Evolutionary conservation across 257 asterid species (phyloP).

Genomic region (Fraxinus quadrangulata): DNA sequence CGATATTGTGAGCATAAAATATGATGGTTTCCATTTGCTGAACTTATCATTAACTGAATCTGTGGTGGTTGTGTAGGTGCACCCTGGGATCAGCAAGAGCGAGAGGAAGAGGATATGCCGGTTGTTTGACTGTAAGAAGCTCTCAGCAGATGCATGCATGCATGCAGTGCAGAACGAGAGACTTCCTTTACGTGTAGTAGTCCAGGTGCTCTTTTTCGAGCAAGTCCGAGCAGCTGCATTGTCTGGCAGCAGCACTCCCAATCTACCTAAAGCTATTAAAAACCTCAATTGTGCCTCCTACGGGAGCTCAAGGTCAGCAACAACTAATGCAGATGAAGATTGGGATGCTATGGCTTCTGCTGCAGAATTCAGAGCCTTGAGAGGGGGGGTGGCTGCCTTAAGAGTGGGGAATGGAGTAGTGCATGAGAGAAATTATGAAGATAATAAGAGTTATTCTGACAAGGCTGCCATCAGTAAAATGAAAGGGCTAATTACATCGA

Average conservation of each 20-base stretch:
- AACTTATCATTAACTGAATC: neutral
- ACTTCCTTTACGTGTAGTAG: constrained; percentile 83
- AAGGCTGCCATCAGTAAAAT: constrained; percentile 61
- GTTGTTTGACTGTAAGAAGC: constrained; percentile 93
- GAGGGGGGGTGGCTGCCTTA: constrained; percentile 81
- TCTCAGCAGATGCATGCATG: constrained; percentile 87
- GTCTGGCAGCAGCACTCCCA: constrained; percentile 95
- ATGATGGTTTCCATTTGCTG: neutral
- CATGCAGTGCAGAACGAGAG: constrained; percentile 94
- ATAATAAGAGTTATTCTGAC: constrained; percentile 43
- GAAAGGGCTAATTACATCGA: constrained; percentile 71
- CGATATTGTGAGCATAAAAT: no score
- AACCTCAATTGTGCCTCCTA: constrained; percentile 69
- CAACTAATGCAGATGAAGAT: constrained; percentile 82
- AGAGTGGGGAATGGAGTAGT: constrained; percentile 60
- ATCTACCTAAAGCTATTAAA: constrained; percentile 77
- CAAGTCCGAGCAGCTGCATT: constrained; percentile 91
- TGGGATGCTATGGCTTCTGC: constrained; percentile 95
- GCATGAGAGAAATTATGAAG: constrained; percentile 41
- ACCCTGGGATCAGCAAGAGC: constrained; percentile 79
- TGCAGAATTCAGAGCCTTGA: constrained; percentile 79
- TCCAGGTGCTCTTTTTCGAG: constrained; percentile 92
- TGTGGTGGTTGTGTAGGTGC: constrained; percentile 51
- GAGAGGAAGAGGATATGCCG: constrained; percentile 79
- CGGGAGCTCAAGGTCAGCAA: constrained; percentile 77